A percentile compares a stretch with the other conserved stretches of the same genome.
Evolutionary conservation across 495 filamentous ascomycete species (phyloP).

Genomic region (Penicillium silybi): DNA sequence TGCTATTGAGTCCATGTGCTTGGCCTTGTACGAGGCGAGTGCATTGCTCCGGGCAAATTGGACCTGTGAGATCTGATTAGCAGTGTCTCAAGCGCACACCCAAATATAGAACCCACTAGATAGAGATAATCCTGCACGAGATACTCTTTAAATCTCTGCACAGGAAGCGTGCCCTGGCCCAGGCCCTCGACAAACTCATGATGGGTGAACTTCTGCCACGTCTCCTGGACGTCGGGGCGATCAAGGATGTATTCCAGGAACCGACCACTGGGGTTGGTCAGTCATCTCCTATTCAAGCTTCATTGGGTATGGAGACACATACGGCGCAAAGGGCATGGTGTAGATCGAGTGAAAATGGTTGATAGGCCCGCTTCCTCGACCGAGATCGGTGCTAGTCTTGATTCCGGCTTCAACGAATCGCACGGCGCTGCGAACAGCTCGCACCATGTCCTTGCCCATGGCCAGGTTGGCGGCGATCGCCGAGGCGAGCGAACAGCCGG

Average conservation of each 20-base stretch:
- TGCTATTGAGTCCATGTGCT: conserved; percentile 65
- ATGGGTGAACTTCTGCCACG: conserved; percentile 70
- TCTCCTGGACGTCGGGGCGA: conserved; percentile 61
- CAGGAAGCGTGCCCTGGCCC: conserved; percentile 66
- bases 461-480: conserved; percentile 88
- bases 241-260: conserved; percentile 85
- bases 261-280: conserved; percentile 51
- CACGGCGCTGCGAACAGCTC: conserved; percentile 67
- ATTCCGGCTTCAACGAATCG: conserved; percentile 84
- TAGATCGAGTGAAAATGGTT: conserved; percentile 91
- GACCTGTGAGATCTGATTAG: conserved; percentile 44
- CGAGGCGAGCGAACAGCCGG: conserved; percentile 90
- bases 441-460: conserved; percentile 53
- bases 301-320: conserved; percentile 24
- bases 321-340: conserved; percentile 79
- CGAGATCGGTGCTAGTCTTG: conserved; percentile 66
- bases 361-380: conserved; percentile 81
- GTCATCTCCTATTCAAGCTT: background rate
- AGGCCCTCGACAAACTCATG: conserved; percentile 79
- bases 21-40: conserved; percentile 77
- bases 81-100: background rate
- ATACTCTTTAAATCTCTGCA: conserved; percentile 77
- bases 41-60: conserved; percentile 86
- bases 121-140: conserved; percentile 89
- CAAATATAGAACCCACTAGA: conserved; percentile 51